Percentiles rank a stretch among this genome's conserved stretches.
Conservation (phyloP, 495 filamentous ascomycete species). For the Penicillium subrubescens region DNA sequence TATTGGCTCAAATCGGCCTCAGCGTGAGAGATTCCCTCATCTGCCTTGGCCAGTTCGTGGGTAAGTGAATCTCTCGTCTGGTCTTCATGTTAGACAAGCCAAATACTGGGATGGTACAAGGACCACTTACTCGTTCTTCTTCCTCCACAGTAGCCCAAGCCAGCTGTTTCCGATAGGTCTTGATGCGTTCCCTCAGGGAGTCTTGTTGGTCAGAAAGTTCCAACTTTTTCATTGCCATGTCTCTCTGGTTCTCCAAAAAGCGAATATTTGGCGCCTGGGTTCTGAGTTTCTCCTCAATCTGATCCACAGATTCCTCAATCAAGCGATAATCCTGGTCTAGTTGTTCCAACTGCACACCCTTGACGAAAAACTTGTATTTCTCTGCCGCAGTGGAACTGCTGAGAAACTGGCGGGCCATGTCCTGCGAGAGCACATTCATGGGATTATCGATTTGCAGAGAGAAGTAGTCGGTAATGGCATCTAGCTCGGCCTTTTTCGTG, state of each 20-base stretch:
- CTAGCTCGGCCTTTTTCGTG: slow-evolving; percentile 82
- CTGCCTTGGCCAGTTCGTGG: slow-evolving; percentile 35
- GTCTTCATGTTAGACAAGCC: slow-evolving; percentile 1
- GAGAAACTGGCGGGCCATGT: slow-evolving; percentile 91
- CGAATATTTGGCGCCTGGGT: slow-evolving; percentile 51
- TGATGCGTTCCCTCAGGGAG: slow-evolving; percentile 53
- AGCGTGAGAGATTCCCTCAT: slow-evolving; percentile 43
- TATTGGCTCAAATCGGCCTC: slow-evolving; percentile 43
- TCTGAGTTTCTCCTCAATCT: slow-evolving; percentile 61
- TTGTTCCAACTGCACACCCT: slow-evolving; percentile 91
- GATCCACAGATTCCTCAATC: slow-evolving; percentile 70
- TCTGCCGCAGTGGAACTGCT: slow-evolving; percentile 76
- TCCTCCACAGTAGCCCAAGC: slow-evolving; percentile 74
- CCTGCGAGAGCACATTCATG: slow-evolving; percentile 96
- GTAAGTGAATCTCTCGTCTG: slow-evolving; percentile 39
- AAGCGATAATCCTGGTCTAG: slow-evolving; percentile 89
- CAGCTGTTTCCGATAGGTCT: slow-evolving; percentile 58
- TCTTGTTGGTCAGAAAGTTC: slow-evolving; percentile 60
- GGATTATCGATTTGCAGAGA: slow-evolving; percentile 95
- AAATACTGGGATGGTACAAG: background rate
- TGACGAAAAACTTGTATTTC: slow-evolving; percentile 97
- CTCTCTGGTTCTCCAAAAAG: slow-evolving; percentile 45
- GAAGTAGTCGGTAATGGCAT: slow-evolving; percentile 90
- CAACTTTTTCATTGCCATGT: slow-evolving; percentile 53
- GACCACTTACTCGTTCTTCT: slow-evolving; percentile 44